Base-by-base conservation (phyloP, 176 grass and related monocot species). In the Oryza meridionalis region DNA sequence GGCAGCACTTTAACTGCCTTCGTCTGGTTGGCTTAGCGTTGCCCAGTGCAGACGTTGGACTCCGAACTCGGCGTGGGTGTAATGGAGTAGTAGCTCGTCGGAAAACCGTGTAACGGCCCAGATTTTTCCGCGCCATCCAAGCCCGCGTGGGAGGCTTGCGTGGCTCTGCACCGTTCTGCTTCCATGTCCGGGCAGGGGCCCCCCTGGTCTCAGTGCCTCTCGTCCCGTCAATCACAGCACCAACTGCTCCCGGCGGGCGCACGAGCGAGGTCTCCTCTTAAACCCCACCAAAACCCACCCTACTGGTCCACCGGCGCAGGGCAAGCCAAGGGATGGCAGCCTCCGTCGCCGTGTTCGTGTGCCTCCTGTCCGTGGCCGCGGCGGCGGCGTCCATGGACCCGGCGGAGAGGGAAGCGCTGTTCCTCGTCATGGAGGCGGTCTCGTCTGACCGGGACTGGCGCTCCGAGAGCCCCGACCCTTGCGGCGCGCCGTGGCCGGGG, bases 371-470 rank as follows among this genome's bases (percentile, higher is more conserved):
- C 15, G 1, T 49, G 26, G 53, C 86, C 12, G 47, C 77, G 13
- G 53, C 26, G 14, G 73, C 74, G 1, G 67, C 79, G 45, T 65
- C 78, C 67, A 90, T 96, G 96, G 89, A 90, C 55, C 25, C 83
- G 1, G 37, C 72, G 14, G 93, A 98, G 88, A 85, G 45, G 77
- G 91, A 96, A 80, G 88, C 89, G 63, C 84, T 96, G 24, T 92
- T 96, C 86, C 81, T 72, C 51, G 88, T 98, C 38, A 98, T 98
- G 96, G 93, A 92, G 22, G 77, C 89, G 65, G 84, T 96, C 78
- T 98, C 96, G 42, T 94, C 93, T n/a, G 93, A 98, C 85, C 85
- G 91, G 8, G 89, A 87, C 77, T 98, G 96, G 96, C 79, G 93
- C 59, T 62, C 78, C 69, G 92, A 92, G 83, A 94, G 85, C 87